Conservation (phyloP, 148 eudicot genomes). For the Talinum fruticosum region DNA sequence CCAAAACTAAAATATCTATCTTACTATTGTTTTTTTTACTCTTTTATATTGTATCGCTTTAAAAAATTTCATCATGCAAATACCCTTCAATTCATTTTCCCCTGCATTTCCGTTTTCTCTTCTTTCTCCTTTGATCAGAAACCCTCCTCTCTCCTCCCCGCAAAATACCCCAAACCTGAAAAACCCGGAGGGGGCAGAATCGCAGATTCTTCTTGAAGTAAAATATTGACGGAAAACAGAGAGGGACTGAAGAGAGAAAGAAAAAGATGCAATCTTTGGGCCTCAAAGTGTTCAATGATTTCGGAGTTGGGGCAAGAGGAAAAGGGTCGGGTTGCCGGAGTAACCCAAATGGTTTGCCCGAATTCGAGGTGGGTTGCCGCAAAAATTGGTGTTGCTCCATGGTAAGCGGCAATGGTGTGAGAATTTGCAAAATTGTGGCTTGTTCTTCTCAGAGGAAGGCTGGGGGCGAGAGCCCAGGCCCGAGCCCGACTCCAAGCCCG, state of each 20-base stretch:
- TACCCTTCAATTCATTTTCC: background rate
- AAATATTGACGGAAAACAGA: background rate
- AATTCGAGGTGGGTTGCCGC: constrained; percentile 23
- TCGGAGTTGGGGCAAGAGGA: constrained; percentile 31
- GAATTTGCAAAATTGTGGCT: constrained; percentile 42
- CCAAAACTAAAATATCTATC: too few species aligned
- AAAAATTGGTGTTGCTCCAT: constrained; percentile 25
- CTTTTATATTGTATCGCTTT: too few species aligned
- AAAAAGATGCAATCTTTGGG: constrained; percentile 56
- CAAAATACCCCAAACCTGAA: background rate
- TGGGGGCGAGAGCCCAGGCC: constrained; percentile 41
- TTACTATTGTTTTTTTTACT: too few species aligned
- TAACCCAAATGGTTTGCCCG: constrained; percentile 16
- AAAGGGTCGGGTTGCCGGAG: constrained; percentile 22
- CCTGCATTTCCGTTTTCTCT: background rate
- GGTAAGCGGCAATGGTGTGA: constrained; percentile 17
- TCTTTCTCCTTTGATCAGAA: background rate
- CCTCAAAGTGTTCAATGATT: constrained; percentile 45
- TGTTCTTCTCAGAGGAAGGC: constrained; percentile 49
- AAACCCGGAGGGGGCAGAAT: background rate
- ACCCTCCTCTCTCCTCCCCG: background rate
- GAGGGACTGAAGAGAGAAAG: background rate
- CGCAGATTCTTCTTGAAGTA: background rate
- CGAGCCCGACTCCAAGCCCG: constrained; percentile 29
- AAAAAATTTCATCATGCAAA: too few species aligned